Conservation (phyloP, 768 basidiomycete species). For the Trametes gibbosa region DNA sequence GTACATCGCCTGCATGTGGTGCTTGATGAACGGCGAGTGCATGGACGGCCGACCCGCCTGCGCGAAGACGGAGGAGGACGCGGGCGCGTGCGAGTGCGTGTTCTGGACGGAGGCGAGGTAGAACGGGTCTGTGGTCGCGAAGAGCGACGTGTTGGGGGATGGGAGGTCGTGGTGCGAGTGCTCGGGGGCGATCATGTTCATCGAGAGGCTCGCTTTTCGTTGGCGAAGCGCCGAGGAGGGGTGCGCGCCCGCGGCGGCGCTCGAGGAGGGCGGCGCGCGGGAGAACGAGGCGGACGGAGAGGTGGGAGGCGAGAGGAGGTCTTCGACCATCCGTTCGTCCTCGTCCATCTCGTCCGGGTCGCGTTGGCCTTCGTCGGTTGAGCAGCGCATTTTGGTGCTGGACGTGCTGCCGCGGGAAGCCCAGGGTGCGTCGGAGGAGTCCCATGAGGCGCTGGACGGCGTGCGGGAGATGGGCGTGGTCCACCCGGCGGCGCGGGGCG, state of each 20-base stretch:
- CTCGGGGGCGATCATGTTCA: constrained; percentile 16
- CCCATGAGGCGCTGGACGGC: constrained; percentile 28
- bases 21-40: constrained; percentile 37
- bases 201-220: constrained; percentile 18
- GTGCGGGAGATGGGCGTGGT: constrained; percentile 28
- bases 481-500: constrained; percentile 25
- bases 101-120: constrained; percentile 44
- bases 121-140: constrained; percentile 48
- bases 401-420: background rate
- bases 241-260: constrained; percentile 15
- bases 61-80: constrained; percentile 35
- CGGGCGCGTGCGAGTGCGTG: constrained; percentile 22
- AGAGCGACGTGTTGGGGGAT: constrained; percentile 32
- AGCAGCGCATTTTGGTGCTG: constrained; percentile 19
- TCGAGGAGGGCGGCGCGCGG: constrained; percentile 17
- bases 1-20: constrained; percentile 14
- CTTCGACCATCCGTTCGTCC: constrained; percentile 44
- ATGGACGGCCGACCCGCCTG: constrained; percentile 37
- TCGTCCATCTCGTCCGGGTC: constrained; percentile 44
- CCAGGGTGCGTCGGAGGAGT: constrained; percentile 22
- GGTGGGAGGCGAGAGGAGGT: constrained; percentile 36
- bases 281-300: constrained; percentile 19
- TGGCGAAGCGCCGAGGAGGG: constrained; percentile 16
- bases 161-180: constrained; percentile 25
- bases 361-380: constrained; percentile 28